Evolutionary conservation across 2,329 filamentous ascomycete species (phyloP).

Genomic region (Ophiostoma angusticollis): DNA sequence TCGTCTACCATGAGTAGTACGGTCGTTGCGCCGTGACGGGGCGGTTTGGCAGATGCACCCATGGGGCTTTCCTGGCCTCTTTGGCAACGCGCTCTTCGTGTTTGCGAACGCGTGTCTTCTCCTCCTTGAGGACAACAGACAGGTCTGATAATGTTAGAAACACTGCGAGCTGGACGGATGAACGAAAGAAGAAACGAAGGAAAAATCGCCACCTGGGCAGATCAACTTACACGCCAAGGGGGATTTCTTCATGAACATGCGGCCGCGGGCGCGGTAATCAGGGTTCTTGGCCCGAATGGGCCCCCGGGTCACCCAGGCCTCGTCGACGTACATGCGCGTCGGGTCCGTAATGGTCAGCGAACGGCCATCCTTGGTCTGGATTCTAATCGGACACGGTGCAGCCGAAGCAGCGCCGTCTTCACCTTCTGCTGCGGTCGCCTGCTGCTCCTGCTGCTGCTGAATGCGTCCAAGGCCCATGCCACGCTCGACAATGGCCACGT

Average conservation of each 20-base stretch:
- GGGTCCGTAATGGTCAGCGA: constrained; percentile 59
- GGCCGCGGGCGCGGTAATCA: constrained; percentile 66
- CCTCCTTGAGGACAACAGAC: constrained; percentile 78
- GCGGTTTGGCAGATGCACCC: constrained; percentile 79
- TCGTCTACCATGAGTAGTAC: constrained; percentile 77
- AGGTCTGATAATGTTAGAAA: constrained; percentile 39
- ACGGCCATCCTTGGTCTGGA: constrained; percentile 63
- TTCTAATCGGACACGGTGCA: constrained; percentile 29
- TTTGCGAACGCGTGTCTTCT: constrained; percentile 74
- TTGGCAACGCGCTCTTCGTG: constrained; percentile 67
- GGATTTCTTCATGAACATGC: constrained; percentile 42
- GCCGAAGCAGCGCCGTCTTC: constrained; percentile 16
- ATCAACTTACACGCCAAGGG: constrained; percentile 62
- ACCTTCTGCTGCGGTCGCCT: constrained; percentile 16
- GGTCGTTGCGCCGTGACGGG: constrained; percentile 73
- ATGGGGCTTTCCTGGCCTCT: constrained; percentile 61
- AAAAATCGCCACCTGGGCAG: no score
- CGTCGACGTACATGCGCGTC: constrained; percentile 75
- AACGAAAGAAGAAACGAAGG: background rate
- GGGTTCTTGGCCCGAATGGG: constrained; percentile 44
- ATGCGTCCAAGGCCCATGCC: constrained; percentile 66
- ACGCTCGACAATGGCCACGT: constrained; percentile 63
- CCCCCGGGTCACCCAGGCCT: constrained; percentile 76
- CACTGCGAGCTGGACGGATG: no score
- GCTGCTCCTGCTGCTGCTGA: constrained; percentile 25